Evolutionary conservation across 306 rosid genomes (phyloP).

Genomic region (Fragaria iinumae): DNA sequence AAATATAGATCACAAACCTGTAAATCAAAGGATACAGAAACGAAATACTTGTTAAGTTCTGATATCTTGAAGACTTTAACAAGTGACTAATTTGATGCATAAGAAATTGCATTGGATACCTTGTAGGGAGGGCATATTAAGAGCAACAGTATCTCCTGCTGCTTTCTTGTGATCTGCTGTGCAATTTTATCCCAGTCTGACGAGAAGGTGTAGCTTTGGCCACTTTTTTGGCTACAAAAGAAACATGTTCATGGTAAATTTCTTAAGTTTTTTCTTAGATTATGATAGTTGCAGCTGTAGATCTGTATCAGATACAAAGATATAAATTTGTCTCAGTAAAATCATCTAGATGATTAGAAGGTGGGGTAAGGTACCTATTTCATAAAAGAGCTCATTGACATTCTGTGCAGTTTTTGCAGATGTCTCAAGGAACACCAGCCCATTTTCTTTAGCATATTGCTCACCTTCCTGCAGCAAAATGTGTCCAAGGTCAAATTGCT

Average conservation of each 20-base stretch:
- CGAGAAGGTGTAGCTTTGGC: slow-evolving; percentile 71
- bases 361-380: slow-evolving; percentile 51
- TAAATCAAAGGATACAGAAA: not conserved
- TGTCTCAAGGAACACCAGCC: slow-evolving; percentile 71
- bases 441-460: slow-evolving; percentile 73
- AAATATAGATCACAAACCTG: slow-evolving; percentile 9
- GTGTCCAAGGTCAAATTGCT: not conserved
- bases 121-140: slow-evolving; percentile 21
- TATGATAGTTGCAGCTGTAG: not conserved
- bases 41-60: not conserved
- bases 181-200: slow-evolving; percentile 62
- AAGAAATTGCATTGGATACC: slow-evolving; percentile 16
- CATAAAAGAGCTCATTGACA: slow-evolving; percentile 86
- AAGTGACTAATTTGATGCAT: not conserved
- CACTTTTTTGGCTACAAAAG: slow-evolving; percentile 65
- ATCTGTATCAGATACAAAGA: not conserved
- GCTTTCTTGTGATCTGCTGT: slow-evolving; percentile 44
- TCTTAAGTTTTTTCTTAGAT: not conserved
- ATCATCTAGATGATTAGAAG: not conserved
- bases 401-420: slow-evolving; percentile 89
- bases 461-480: slow-evolving; percentile 62
- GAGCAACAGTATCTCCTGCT: slow-evolving; percentile 68
- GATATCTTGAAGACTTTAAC: not conserved
- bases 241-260: not conserved
- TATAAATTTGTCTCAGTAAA: not conserved